Conservation (phyloP, 441 rosid genomes). For the Capsella rubella region DNA sequence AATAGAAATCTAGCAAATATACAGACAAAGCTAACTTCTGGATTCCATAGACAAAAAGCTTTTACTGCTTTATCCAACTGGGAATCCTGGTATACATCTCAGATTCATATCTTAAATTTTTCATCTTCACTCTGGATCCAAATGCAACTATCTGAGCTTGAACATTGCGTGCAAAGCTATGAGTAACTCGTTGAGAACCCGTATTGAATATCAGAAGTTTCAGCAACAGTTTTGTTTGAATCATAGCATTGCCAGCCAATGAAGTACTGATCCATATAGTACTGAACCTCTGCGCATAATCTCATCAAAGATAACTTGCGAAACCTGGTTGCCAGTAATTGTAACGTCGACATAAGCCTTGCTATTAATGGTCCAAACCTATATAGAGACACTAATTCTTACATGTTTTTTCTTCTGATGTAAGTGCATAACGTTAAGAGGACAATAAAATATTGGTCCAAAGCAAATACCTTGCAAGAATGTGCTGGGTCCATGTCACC, state of each 20-base stretch:
- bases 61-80: slow-evolving; percentile 19
- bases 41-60: not conserved
- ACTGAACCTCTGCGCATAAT: not conserved
- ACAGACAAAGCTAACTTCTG: not conserved
- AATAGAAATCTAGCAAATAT: not conserved
- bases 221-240: slow-evolving; percentile 11
- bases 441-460: not conserved
- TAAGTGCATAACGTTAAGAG: slow-evolving; percentile 15
- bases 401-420: not conserved
- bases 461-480: slow-evolving; percentile 29
- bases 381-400: not conserved
- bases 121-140: not conserved
- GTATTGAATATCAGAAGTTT: slow-evolving; percentile 16
- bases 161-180: slow-evolving; percentile 8
- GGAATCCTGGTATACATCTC: slow-evolving; percentile 1
- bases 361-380: not conserved
- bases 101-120: slow-evolving; percentile 14
- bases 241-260: slow-evolving; percentile 10
- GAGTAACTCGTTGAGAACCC: slow-evolving; percentile 6
- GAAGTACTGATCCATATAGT: slow-evolving; percentile 16
- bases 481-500: slow-evolving; percentile 29
- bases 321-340: slow-evolving; percentile 12
- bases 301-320: not conserved
- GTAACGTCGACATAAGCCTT: slow-evolving; percentile 22
- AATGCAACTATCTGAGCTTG: slow-evolving; percentile 9